These are phyloP conservation scores for Saitozyma podzolica DNA, from an alignment of 768 basidiomycete genomes.

Conservation along the genomic window DNA sequence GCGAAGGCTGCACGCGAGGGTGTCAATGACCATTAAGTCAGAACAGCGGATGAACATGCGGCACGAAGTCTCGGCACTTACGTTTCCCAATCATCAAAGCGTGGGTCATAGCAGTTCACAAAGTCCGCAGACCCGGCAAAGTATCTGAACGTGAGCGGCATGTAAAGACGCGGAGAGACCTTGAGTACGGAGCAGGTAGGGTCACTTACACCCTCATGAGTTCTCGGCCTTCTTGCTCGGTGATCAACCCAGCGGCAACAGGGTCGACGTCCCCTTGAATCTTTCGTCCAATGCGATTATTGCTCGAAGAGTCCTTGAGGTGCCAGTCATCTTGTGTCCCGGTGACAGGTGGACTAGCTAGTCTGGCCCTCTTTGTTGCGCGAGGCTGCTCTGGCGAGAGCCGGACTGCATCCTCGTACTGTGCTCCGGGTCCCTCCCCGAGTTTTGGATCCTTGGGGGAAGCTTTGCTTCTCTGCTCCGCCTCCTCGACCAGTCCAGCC, in stretches of 20 bases:
- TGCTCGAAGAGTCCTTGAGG: slow-evolving; percentile 18
- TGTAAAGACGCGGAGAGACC: background rate
- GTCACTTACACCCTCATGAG: slow-evolving; percentile 74
- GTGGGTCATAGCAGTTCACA: slow-evolving; percentile 79
- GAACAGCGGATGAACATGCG: background rate
- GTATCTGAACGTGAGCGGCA: slow-evolving; percentile 60
- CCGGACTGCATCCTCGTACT: slow-evolving; percentile 31
- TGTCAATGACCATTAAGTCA: too few relatives aligned
- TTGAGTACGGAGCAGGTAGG: background rate
- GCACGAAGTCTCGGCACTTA: slow-evolving; percentile 15
- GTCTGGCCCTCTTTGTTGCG: too few relatives aligned
- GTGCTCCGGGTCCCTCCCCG: background rate
- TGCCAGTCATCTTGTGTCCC: slow-evolving; percentile 29
- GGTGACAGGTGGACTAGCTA: slow-evolving; percentile 15
- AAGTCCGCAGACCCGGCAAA: slow-evolving; percentile 91
- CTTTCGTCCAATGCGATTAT: slow-evolving; percentile 23
- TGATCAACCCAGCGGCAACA: slow-evolving; percentile 77
- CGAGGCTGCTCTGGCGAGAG: background rate
- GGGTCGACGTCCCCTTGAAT: slow-evolving; percentile 75
- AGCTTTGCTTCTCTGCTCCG: slow-evolving; percentile 38
- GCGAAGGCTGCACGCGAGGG: slow-evolving; percentile 57
- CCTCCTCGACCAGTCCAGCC: slow-evolving; percentile 51
- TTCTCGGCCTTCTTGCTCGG: slow-evolving; percentile 79
- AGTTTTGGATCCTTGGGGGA: too few relatives aligned
- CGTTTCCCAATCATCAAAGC: slow-evolving; percentile 78